Base-by-base conservation (phyloP, 208 protist genomes). In the Acanthamoeba healyi region DNA sequence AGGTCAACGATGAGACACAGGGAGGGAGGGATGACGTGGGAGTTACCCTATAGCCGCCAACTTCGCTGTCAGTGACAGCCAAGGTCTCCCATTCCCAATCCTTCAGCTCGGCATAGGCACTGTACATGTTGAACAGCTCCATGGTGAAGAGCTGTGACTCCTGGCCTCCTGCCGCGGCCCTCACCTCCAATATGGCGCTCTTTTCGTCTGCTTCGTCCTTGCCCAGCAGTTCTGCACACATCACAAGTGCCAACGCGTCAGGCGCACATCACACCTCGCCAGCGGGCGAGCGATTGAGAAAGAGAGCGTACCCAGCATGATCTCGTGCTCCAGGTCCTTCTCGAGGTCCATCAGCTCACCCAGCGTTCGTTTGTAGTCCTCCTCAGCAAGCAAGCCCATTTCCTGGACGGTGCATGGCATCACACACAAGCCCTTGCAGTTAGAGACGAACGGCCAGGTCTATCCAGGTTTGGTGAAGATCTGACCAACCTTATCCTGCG, bases 51-150 rank as follows among this genome's bases (percentile, higher is more conserved):
- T 91, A 95, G 12, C 95, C 95, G 19, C 95, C 95, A 1, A 92
- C 65, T 10, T 96, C 95, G n/a, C 84, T 94, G 10, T 32, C 26
- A 0, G 19, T 65, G 14, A 95, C 51, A 12, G 90, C 70, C 15
- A 96, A 44, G 34, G 54, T 29, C n/a, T 97, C 95, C 34, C 95
- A 96, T 14, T 77, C 17, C 96, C 97, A 97, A 0, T 82, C 92
- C n/a, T 93, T 96, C 17, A 29, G 38, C 1, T 65, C 0, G 1
- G 91, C 92, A 38, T 97, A 96, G 0, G 0, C 9, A 32, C 74
- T 14, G 82, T 97, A 97, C 97, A 97, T 97, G 14, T 74, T 15
- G 40, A 95, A 95, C 15, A 97, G 65, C 4, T 97, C 96, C 72
- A 86, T 58, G 9, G 94, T 67, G 54, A 96, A 97, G 22, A 97